Evolutionary conservation across 805 yeast genomes (phyloP).

Genomic region (Candida schatavii): DNA sequence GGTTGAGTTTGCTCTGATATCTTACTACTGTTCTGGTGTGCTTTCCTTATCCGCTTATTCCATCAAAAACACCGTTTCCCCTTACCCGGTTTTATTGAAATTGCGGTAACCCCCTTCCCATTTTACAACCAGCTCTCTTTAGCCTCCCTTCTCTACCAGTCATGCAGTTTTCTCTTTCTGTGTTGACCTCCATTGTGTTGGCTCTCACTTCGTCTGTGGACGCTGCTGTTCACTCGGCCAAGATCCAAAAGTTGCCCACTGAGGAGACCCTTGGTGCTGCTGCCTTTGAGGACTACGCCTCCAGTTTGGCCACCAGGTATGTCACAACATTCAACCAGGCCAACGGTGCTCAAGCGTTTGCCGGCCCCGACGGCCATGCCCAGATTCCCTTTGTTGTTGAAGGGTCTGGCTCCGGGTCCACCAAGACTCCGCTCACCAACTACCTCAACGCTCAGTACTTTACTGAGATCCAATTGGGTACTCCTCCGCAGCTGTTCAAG

Average conservation of each 20-base stretch:
- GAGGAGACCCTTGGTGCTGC: constrained; percentile 55
- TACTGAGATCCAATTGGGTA: constrained; percentile 86
- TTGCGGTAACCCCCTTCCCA: neutral
- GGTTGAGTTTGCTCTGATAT: too few species aligned
- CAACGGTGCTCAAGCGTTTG: constrained; percentile 19
- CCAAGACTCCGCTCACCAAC: constrained; percentile 84
- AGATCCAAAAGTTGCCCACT: constrained; percentile 56
- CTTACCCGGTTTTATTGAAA: too few species aligned
- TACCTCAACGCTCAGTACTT: constrained; percentile 95
- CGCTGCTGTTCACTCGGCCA: constrained; percentile 54
- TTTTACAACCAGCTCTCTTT: neutral
- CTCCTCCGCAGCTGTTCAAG: constrained; percentile 91
- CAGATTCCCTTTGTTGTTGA: constrained; percentile 44
- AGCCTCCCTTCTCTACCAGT: neutral
- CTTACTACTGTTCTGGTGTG: too few species aligned
- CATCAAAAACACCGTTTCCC: too few species aligned
- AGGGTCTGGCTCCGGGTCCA: constrained; percentile 39
- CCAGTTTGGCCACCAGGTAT: constrained; percentile 62
- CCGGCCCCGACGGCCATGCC: constrained; percentile 16
- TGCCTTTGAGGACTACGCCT: constrained; percentile 51
- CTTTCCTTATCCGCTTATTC: too few species aligned
- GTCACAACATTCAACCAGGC: constrained; percentile 44
- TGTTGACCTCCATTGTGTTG: constrained; percentile 43
- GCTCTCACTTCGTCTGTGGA: constrained; percentile 38
- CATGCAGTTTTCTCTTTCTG: constrained; percentile 34